Evolutionary conservation across 1,284 basidiomycete genomes (phyloP).

Genomic region (Phenoliferia sp.): DNA sequence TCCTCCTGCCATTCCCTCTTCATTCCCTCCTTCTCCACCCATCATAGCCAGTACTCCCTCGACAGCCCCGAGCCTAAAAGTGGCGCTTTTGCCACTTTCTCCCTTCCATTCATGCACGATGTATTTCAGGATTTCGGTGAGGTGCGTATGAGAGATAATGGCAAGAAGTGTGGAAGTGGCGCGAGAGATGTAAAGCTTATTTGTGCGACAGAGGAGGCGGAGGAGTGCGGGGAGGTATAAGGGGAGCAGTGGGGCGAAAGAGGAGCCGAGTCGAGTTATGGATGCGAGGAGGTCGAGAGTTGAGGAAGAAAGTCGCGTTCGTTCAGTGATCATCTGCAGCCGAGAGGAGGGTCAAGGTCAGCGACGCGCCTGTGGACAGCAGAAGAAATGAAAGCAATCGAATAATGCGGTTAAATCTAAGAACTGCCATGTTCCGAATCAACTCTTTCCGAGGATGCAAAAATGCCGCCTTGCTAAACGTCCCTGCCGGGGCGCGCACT

Average conservation of each 20-base stretch:
- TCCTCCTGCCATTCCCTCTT: slow-evolving; percentile 17
- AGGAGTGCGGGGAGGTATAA: slow-evolving; percentile 65
- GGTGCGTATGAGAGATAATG: slow-evolving; percentile 64
- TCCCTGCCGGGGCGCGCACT: too few relatives aligned
- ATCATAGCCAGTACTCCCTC: slow-evolving; percentile 51
- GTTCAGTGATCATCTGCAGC: slow-evolving; percentile 57
- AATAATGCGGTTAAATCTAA: too few relatives aligned
- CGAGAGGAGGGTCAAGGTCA: background rate
- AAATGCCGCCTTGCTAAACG: too few relatives aligned
- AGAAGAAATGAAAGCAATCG: too few relatives aligned
- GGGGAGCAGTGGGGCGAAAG: slow-evolving; percentile 65
- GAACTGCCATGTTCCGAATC: too few relatives aligned
- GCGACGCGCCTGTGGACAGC: too few relatives aligned
- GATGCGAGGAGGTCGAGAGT: slow-evolving; percentile 63
- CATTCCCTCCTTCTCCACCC: slow-evolving; percentile 14
- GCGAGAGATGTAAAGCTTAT: slow-evolving; percentile 69
- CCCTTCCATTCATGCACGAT: slow-evolving; percentile 53
- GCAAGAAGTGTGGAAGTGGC: slow-evolving; percentile 57
- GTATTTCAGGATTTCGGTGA: slow-evolving; percentile 61
- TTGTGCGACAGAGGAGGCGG: slow-evolving; percentile 64
- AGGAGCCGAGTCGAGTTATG: slow-evolving; percentile 55
- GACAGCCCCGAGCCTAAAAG: slow-evolving; percentile 58
- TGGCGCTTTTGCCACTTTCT: slow-evolving; percentile 58
- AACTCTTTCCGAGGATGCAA: too few relatives aligned
- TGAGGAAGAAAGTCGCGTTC: slow-evolving; percentile 66